Evolutionary conservation across 1,139 yeast genomes (phyloP).

Genomic region (Debaryomyces fabryi): DNA sequence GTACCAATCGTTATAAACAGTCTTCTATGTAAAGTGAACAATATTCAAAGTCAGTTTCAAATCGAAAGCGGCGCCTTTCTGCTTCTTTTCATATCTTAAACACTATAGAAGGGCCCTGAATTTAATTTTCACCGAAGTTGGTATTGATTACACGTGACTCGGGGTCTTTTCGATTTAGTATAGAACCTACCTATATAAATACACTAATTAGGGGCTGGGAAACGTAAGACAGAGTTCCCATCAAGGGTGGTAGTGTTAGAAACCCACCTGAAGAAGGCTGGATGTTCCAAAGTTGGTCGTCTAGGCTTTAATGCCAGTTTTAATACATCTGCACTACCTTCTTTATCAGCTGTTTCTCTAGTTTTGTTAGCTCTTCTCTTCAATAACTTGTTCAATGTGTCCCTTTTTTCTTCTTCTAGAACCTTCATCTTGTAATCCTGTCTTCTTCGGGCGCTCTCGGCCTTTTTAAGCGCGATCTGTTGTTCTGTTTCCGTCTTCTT

Average conservation of each 20-base stretch:
- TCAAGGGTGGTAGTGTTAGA: slow-evolving; percentile 21
- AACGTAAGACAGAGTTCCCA: slow-evolving; percentile 25
- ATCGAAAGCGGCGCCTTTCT: neutral
- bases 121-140: neutral
- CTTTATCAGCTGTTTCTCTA: slow-evolving; percentile 41
- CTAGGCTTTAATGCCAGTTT: slow-evolving; percentile 34
- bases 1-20: neutral
- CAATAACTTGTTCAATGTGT: slow-evolving; percentile 81
- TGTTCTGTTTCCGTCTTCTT: slow-evolving; percentile 73
- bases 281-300: slow-evolving; percentile 38
- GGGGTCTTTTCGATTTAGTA: neutral
- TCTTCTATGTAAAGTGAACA: neutral
- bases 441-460: slow-evolving; percentile 87
- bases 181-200: neutral
- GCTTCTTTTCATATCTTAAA: neutral
- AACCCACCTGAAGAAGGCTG: slow-evolving; percentile 34
- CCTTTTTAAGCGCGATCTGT: slow-evolving; percentile 76
- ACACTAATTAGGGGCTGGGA: slow-evolving; percentile 13
- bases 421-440: slow-evolving; percentile 82
- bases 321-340: slow-evolving; percentile 34
- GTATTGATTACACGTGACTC: neutral
- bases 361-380: slow-evolving; percentile 80
- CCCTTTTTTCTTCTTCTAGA: slow-evolving; percentile 89
- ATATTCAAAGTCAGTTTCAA: neutral
- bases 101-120: slow-evolving; percentile 2